A percentile compares a stretch with the other conserved stretches of the same genome.
Conservation (phyloP, 805 yeast genomes). For the Komagataella pseudopastoris region DNA sequence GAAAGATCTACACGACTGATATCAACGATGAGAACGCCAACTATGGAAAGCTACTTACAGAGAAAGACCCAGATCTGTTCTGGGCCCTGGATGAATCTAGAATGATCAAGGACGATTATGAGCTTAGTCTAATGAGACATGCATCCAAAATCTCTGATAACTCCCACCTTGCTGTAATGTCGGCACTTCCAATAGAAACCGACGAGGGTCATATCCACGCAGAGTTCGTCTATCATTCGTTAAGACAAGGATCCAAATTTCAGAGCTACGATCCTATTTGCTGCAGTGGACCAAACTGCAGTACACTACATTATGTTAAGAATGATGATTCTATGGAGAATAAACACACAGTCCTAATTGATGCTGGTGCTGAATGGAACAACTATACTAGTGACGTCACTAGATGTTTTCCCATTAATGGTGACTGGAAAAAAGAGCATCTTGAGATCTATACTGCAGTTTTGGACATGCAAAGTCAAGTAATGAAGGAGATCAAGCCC, state of each 20-base stretch:
- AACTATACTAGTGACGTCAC: slow-evolving; percentile 92
- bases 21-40: slow-evolving; percentile 17
- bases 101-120: slow-evolving; percentile 72
- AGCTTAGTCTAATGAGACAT: slow-evolving; percentile 58
- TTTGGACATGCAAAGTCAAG: slow-evolving; percentile 63
- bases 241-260: slow-evolving; percentile 84
- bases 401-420: slow-evolving; percentile 84
- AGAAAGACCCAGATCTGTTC: slow-evolving; percentile 34
- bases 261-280: slow-evolving; percentile 93
- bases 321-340: slow-evolving; percentile 54
- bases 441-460: slow-evolving; percentile 72
- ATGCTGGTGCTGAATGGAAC: slow-evolving; percentile 97
- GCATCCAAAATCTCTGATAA: slow-evolving; percentile 82
- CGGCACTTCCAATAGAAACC: slow-evolving; percentile 75
- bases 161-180: slow-evolving; percentile 85
- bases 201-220: slow-evolving; percentile 93
- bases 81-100: slow-evolving; percentile 83
- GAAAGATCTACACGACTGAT: slow-evolving; percentile 39
- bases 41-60: slow-evolving; percentile 22
- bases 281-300: slow-evolving; percentile 85
- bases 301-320: slow-evolving; percentile 80
- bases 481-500: slow-evolving; percentile 64
- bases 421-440: slow-evolving; percentile 84
- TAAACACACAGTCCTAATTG: slow-evolving; percentile 64
- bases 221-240: slow-evolving; percentile 85